Evolutionary conservation across 164 flowering plant species (phyloP).

Genomic region (Protea cynaroides): DNA sequence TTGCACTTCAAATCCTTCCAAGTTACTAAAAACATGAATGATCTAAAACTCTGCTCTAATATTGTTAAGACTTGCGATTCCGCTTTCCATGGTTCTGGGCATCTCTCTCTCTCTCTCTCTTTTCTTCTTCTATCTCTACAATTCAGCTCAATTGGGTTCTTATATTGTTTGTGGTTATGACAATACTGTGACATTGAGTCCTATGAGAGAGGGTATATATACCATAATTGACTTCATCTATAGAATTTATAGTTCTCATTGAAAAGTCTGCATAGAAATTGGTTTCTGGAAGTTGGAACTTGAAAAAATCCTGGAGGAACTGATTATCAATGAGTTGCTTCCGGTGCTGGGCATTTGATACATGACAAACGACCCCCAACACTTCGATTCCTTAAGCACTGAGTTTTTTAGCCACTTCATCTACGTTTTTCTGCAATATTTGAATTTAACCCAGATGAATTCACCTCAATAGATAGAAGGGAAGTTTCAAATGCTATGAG

Average conservation of each 20-base stretch:
- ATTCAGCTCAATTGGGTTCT: background rate
- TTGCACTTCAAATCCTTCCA: slow-evolving; percentile 44
- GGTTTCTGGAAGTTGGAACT: too few species aligned
- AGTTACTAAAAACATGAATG: slow-evolving; percentile 27
- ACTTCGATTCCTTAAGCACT: slow-evolving; percentile 62
- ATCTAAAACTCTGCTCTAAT: slow-evolving; percentile 43
- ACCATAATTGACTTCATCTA: too few species aligned
- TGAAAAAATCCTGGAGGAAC: too few species aligned
- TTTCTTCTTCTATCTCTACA: slow-evolving; percentile 3
- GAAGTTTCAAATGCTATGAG: background rate
- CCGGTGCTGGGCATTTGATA: slow-evolving; percentile 75
- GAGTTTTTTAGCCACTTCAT: slow-evolving; percentile 78
- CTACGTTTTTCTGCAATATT: slow-evolving; percentile 64
- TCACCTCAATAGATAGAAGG: background rate
- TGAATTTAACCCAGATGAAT: background rate
- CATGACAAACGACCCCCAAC: slow-evolving; percentile 86
- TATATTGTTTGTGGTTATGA: background rate
- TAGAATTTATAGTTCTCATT: too few species aligned
- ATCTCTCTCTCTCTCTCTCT: slow-evolving; percentile 10
- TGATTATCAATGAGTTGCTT: slow-evolving; percentile 59
- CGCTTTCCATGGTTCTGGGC: slow-evolving; percentile 39
- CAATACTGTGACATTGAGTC: slow-evolving; percentile 58
- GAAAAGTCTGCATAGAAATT: too few species aligned
- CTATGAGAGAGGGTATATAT: too few species aligned
- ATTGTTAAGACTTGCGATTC: slow-evolving; percentile 49